Evolutionary conservation across 192 early-diverging fungal species (phyloP).

Genomic region (Coemansia sp.): DNA sequence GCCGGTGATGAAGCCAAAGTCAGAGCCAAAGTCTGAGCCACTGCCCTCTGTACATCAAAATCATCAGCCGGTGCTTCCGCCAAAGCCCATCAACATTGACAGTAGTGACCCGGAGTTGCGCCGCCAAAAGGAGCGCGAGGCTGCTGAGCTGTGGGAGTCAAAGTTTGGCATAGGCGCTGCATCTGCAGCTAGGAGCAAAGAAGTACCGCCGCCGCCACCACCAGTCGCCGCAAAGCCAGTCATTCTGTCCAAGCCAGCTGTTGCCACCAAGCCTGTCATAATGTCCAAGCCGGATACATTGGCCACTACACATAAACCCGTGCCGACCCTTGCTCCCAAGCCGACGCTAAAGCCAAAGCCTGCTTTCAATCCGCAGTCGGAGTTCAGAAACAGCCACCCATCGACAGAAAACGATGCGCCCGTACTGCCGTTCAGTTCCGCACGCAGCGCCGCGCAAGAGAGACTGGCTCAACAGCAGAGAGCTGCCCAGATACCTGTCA

Average conservation of each 20-base stretch:
- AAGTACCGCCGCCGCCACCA: neutral
- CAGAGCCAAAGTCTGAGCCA: neutral
- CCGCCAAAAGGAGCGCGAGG: conserved; percentile 31
- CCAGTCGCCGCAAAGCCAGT: conserved; percentile 15
- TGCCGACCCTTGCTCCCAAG: neutral
- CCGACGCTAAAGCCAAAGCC: neutral
- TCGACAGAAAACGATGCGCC: conserved; percentile 39
- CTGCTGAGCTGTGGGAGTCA: conserved; percentile 30
- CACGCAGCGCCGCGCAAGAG: conserved; percentile 2
- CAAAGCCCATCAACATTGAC: conserved; percentile 6
- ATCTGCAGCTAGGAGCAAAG: conserved; percentile 3
- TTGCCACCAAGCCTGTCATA: neutral
- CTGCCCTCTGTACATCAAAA: neutral
- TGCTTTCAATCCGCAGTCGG: neutral
- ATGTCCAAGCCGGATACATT: neutral
- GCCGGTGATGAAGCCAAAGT: neutral
- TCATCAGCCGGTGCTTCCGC: neutral
- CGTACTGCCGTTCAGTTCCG: conserved; percentile 25
- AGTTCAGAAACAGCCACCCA: conserved; percentile 15
- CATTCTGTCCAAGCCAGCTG: conserved; percentile 11
- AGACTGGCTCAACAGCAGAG: conserved; percentile 13
- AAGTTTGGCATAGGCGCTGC: conserved; percentile 26
- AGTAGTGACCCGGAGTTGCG: conserved; percentile 10
- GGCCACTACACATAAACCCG: neutral
- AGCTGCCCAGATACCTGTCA: neutral